Evolutionary conservation across 495 filamentous ascomycete genomes (phyloP).

Genomic region (Tuber brumale): DNA sequence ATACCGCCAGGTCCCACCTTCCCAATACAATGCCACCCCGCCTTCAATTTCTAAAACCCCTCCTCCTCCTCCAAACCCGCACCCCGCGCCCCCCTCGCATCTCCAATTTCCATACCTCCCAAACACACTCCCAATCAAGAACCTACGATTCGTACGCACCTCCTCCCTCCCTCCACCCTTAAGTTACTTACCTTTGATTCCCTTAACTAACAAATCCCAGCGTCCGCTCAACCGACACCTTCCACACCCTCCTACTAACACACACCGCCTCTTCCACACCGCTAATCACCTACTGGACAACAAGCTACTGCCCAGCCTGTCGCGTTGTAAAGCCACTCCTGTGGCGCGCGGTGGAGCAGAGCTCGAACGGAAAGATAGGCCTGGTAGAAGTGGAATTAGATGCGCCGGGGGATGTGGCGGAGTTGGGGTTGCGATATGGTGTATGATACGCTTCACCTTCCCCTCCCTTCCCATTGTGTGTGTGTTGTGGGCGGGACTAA

Average conservation of each 20-base stretch:
- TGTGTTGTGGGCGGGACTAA: neutral
- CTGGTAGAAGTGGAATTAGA: conserved; percentile 61
- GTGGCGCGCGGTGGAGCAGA: conserved; percentile 50
- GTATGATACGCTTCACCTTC: conserved; percentile 17
- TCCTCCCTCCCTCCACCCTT: neutral
- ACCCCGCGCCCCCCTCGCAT: neutral
- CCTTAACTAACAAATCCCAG: conserved; percentile 37
- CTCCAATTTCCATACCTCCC: conserved; percentile 1
- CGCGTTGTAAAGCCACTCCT: conserved; percentile 52
- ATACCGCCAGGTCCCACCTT: neutral
- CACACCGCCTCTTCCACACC: conserved; percentile 54
- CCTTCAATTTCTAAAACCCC: neutral
- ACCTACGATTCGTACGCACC: conserved; percentile 20
- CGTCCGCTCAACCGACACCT: conserved; percentile 55
- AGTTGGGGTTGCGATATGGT: conserved; percentile 53
- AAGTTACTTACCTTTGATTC: neutral
- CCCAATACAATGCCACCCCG: neutral
- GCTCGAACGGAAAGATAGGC: conserved; percentile 54
- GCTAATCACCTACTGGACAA: conserved; percentile 64
- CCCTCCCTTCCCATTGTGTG: conserved; percentile 3
- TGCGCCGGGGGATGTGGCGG: conserved; percentile 50
- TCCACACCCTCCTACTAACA: conserved; percentile 55
- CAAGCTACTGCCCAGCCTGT: conserved; percentile 60
- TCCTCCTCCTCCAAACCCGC: neutral
- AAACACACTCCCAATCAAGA: neutral